phyloP scores from a whole-genome alignment of 225 moss, liverwort and hornwort genomes.

The Asterella californica region DNA sequence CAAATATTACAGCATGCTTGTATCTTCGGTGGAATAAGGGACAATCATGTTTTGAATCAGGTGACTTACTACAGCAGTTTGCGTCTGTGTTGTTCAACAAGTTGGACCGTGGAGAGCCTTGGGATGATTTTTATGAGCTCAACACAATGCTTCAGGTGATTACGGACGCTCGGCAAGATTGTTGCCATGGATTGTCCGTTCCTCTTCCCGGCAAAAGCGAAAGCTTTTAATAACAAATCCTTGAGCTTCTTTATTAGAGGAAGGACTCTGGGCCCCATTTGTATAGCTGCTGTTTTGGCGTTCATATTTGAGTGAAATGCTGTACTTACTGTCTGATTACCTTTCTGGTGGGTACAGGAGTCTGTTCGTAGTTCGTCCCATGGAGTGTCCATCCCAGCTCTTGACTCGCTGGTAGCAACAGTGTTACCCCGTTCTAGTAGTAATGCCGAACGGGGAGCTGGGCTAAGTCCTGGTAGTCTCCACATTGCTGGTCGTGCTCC shows the following conservation, averaged over 20 bases:
- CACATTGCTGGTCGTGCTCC: conserved; percentile 84
- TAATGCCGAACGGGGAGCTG: conserved; percentile 41
- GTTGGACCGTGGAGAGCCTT: conserved; percentile 92
- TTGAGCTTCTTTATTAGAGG: too few relatives aligned
- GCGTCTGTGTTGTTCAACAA: conserved; percentile 95
- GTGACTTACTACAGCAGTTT: conserved; percentile 96
- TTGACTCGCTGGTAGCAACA: conserved; percentile 85
- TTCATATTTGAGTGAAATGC: not conserved
- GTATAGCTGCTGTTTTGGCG: not conserved
- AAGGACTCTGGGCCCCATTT: not conserved
- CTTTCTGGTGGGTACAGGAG: conserved; percentile 51
- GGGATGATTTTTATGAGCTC: conserved; percentile 99
- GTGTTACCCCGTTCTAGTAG: conserved; percentile 52
- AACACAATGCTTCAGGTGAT: conserved; percentile 98
- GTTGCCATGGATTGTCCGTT: too few relatives aligned
- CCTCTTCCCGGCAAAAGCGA: too few relatives aligned
- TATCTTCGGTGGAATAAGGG: not conserved
- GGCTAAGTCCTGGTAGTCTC: conserved; percentile 52
- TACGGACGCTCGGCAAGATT: not conserved
- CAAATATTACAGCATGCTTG: not conserved
- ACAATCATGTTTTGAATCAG: conserved; percentile 31
- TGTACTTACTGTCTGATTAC: not conserved
- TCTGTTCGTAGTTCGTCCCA: conserved; percentile 94
- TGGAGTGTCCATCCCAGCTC: conserved; percentile 73
- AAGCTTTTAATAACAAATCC: too few relatives aligned